Conservation (phyloP, 106 monocot species). For the Dioscorea zingiberensis region DNA sequence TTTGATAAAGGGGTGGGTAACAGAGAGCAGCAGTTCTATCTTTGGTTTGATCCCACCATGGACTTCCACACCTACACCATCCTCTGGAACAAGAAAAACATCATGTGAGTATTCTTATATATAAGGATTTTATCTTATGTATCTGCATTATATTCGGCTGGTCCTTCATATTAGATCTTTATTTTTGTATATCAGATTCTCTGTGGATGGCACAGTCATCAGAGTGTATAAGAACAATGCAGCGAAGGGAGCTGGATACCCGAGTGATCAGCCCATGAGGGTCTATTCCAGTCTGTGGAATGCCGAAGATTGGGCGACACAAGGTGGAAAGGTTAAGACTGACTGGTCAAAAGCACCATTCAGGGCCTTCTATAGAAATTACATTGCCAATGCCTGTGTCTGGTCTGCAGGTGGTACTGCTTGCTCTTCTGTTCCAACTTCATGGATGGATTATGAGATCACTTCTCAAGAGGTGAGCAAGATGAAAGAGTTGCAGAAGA, state of each 20-base stretch:
- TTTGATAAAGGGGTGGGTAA: constrained; percentile 12
- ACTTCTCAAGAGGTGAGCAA: constrained; percentile 4
- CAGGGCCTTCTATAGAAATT: constrained; percentile 14
- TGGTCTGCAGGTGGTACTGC: background rate
- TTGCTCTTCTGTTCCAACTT: constrained; percentile 3
- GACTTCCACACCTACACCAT: constrained; percentile 17
- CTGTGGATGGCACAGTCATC: constrained; percentile 15
- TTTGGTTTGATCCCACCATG: constrained; percentile 12
- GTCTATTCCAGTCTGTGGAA: constrained; percentile 30
- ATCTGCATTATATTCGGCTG: too few species aligned
- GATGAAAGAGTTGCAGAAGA: constrained; percentile 24
- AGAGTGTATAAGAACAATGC: constrained; percentile 25
- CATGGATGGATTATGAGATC: constrained; percentile 19
- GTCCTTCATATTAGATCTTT: too few species aligned
- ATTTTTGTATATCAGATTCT: constrained; percentile 2
- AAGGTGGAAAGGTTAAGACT: constrained; percentile 22
- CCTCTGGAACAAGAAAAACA: constrained; percentile 11
- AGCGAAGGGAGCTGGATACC: constrained; percentile 5
- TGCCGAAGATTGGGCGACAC: constrained; percentile 33
- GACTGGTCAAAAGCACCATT: constrained; percentile 31
- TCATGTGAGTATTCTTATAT: background rate
- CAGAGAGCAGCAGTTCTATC: constrained; percentile 17
- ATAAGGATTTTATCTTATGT: background rate
- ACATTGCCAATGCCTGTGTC: constrained; percentile 17
- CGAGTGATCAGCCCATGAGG: constrained; percentile 19